Evolutionary conservation across 2,329 filamentous ascomycete genomes (phyloP).

Genomic region (Biscogniauxia sp.): DNA sequence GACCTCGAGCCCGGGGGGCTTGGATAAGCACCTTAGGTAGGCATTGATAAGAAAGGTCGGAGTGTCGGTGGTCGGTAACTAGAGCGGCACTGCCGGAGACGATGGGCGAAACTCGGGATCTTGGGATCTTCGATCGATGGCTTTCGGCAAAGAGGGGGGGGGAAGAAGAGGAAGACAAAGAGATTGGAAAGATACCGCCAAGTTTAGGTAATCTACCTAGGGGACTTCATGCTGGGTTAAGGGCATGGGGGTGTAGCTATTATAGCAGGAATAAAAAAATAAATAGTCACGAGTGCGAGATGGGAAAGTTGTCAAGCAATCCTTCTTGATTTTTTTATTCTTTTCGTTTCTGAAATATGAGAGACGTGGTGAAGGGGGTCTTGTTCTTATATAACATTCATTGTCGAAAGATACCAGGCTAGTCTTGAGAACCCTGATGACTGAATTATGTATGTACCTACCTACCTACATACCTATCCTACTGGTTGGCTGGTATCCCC

Average conservation of each 20-base stretch:
- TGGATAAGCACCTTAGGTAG: neutral
- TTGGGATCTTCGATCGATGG: conserved; percentile 24
- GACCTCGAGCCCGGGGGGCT: neutral
- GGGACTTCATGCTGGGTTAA: no score
- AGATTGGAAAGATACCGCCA: no score
- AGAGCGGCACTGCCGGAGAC: conserved; percentile 12
- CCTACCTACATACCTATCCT: no score
- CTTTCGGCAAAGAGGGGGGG: neutral
- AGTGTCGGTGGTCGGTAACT: conserved; percentile 16
- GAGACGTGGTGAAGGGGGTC: neutral
- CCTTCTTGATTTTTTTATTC: no score
- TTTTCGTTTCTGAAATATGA: no score
- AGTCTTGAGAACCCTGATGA: neutral
- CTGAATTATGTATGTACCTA: neutral
- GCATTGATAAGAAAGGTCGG: neutral
- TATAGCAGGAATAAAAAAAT: no score
- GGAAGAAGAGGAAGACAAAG: no score
- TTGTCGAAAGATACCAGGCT: neutral
- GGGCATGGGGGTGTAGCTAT: no score
- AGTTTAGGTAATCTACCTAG: no score
- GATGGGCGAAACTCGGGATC: conserved; percentile 32
- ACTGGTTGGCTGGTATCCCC: no score
- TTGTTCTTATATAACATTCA: neutral
- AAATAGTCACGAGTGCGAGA: no score
- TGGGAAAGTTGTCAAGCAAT: no score